Conservation (phyloP, 106 monocot species). For the Xerophyta viscosa region DNA sequence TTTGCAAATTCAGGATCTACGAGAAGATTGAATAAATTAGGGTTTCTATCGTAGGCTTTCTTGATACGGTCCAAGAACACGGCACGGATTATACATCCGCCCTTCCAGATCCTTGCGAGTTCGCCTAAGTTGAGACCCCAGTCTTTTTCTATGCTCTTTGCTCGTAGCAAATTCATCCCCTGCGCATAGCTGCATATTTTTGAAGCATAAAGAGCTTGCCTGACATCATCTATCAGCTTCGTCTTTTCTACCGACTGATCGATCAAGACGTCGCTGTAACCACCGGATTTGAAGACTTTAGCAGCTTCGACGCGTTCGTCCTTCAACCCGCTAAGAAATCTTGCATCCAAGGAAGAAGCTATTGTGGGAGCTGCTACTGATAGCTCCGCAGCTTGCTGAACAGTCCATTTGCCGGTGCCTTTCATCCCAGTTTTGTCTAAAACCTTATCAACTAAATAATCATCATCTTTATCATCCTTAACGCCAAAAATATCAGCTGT, state of each 20-base stretch:
- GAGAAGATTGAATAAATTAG: constrained; percentile 32
- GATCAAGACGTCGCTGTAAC: constrained; percentile 29
- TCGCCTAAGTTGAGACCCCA: constrained; percentile 40
- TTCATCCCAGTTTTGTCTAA: constrained; percentile 56
- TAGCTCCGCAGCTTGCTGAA: constrained; percentile 48
- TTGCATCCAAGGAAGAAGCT: constrained; percentile 42
- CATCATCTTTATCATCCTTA: constrained; percentile 40
- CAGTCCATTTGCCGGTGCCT: constrained; percentile 51
- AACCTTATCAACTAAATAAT: constrained; percentile 44
- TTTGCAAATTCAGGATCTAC: constrained; percentile 52
- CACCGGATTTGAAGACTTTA: constrained; percentile 32
- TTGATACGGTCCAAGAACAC: constrained; percentile 52
- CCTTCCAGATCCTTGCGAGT: constrained; percentile 53
- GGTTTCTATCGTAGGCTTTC: constrained; percentile 46
- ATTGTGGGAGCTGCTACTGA: constrained; percentile 52
- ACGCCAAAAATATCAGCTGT: constrained; percentile 42
- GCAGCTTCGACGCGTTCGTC: constrained; percentile 48
- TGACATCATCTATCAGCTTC: constrained; percentile 34
- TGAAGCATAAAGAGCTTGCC: constrained; percentile 45
- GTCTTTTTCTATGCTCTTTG: constrained; percentile 36
- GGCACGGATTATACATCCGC: constrained; percentile 44
- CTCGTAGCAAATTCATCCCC: constrained; percentile 45
- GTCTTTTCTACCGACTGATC: constrained; percentile 27
- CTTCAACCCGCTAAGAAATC: constrained; percentile 45
- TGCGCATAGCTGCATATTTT: constrained; percentile 62